Percentiles rank a stretch among this genome's conserved stretches.
These are phyloP conservation scores for Ceratobasidium sp. DNA, from an alignment of 1,284 basidiomycete genomes.

Conservation along the genomic window DNA sequence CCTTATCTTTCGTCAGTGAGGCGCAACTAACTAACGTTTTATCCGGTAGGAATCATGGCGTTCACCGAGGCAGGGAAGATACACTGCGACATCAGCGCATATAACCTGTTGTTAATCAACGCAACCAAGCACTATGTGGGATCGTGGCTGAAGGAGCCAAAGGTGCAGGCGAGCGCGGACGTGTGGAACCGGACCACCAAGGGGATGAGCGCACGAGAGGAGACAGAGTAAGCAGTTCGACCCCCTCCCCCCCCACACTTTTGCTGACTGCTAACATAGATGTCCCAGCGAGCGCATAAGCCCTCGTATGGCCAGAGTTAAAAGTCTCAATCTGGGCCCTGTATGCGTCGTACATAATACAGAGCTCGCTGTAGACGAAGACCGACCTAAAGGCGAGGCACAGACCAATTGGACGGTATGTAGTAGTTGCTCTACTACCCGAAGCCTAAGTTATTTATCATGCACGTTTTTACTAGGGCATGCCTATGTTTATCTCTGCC, in stretches of 20 bases:
- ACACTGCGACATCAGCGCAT: conserved; percentile 20
- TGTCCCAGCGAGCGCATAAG: background rate
- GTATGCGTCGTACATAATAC: conserved; percentile 13
- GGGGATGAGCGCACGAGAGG: background rate
- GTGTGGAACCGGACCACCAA: background rate
- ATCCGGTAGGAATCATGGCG: conserved; percentile 3
- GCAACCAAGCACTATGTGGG: background rate
- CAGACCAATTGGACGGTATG: conserved; percentile 10
- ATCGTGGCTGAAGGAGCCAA: background rate
- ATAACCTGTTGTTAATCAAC: conserved; percentile 3
- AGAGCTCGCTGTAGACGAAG: conserved; percentile 3
- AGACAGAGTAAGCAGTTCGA: too few species aligned
- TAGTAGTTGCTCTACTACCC: too few species aligned
- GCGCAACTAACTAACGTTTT: background rate
- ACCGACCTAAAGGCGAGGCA: background rate
- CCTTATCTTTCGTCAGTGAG: too few species aligned
- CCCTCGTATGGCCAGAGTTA: background rate
- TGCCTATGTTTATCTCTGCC: background rate
- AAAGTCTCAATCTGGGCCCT: background rate
- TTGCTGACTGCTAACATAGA: background rate
- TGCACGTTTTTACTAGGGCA: background rate
- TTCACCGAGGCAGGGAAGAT: conserved; percentile 16
- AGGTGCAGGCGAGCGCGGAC: background rate
- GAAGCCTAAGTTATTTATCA: background rate
- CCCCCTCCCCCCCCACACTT: too few species aligned